Conservation (phyloP, 441 rosid genomes). For the Mallotus japonicus region DNA sequence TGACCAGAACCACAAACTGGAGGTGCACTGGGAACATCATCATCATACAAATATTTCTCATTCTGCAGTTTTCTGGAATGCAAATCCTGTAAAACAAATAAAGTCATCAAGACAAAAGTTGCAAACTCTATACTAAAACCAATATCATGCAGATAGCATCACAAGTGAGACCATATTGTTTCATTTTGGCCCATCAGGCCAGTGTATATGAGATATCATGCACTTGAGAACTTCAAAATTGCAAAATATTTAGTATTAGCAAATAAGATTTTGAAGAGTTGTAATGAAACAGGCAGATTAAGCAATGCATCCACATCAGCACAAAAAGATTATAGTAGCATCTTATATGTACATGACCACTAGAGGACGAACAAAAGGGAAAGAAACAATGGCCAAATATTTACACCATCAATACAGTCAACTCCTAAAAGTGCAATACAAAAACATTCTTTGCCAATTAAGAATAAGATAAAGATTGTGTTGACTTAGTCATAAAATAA, state of each 20-base stretch:
- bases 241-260: background rate
- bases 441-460: too few species aligned
- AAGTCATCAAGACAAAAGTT: background rate
- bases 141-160: background rate
- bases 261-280: background rate
- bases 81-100: slow-evolving; percentile 43
- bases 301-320: background rate
- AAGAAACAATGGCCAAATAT: too few species aligned
- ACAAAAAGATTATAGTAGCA: too few species aligned
- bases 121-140: background rate
- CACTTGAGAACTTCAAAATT: background rate
- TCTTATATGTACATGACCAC: too few species aligned
- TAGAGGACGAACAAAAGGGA: too few species aligned
- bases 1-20: slow-evolving; percentile 60
- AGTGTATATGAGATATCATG: too few species aligned
- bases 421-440: too few species aligned
- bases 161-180: background rate
- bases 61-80: slow-evolving; percentile 31
- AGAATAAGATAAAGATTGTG: too few species aligned
- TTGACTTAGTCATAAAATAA: background rate
- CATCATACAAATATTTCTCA: slow-evolving; percentile 46
- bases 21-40: slow-evolving; percentile 89
- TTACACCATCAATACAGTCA: too few species aligned
- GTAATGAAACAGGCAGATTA: background rate
- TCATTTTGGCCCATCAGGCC: background rate